A percentile compares a stretch with the other conserved stretches of the same genome.
Evolutionary conservation across 2,329 filamentous ascomycete species (phyloP).

Genomic region (Sarocladium brachiariae): DNA sequence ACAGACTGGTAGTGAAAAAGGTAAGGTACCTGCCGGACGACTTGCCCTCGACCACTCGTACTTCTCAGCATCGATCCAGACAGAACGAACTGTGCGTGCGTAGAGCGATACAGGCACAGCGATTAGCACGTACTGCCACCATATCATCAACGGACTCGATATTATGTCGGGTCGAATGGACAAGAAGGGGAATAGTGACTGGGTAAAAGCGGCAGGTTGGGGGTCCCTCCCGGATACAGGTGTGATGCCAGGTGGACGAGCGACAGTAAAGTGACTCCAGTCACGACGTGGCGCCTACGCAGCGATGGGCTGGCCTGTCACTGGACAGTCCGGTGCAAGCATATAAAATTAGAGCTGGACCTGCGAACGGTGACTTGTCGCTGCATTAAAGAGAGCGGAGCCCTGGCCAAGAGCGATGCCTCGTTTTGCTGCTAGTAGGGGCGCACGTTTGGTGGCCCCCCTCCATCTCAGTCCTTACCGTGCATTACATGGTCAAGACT

Average conservation of each 20-base stretch:
- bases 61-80: background rate
- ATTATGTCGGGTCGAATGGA: background rate
- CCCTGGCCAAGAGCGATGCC: conserved; percentile 5
- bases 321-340: conserved; percentile 30
- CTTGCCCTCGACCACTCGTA: background rate
- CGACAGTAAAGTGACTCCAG: conserved; percentile 17
- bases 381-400: conserved; percentile 4
- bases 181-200: background rate
- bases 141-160: background rate
- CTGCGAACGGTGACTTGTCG: conserved; percentile 16
- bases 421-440: conserved; percentile 4
- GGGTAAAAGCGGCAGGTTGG: conserved; percentile 4
- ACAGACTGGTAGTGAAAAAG: background rate
- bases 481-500: background rate
- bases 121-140: background rate
- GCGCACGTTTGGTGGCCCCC: background rate
- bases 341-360: conserved; percentile 38
- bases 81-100: no score
- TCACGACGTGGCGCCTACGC: conserved; percentile 38
- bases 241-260: conserved; percentile 3
- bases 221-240: background rate
- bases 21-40: background rate
- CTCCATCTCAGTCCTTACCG: background rate
- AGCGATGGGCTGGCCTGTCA: conserved; percentile 32
- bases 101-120: background rate